Base-by-base conservation (phyloP, 1,284 basidiomycete genomes). In the Melampsora americana region DNA sequence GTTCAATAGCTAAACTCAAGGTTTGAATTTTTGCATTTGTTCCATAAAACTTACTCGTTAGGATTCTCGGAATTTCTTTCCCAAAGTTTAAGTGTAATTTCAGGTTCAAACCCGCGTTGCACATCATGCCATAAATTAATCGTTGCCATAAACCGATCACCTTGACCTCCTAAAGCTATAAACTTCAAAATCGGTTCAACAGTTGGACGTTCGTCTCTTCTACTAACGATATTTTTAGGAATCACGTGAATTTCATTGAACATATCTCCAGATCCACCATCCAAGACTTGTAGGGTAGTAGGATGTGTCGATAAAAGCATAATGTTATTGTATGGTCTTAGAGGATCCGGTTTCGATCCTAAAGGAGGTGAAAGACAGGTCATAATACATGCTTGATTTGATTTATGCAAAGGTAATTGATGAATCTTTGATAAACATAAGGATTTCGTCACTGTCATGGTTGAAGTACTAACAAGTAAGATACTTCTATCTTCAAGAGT, bases 271-370 rank as follows among this genome's bases (percentile, higher is more conserved):
- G 88, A 87, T 16, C 86, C 84, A 0, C 90, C 89, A 44, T 93
- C 90, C 84, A 92, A 95, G 60, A 92, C 89, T 84, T 99, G 96
- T 60, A 99, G 85, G 16, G 93, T 93, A 5, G 95, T 95, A 0
- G 94, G 91, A 82, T 99, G 94, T 0, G 95, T 95, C 0, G 95
- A 93, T 0, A 93, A 91, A 20, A 99, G 87, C 76, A 97, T 87
- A 71, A 96, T 84, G 0, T 90, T 88, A n/a, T 88, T 88, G 9
- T 91, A 77, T 16, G 78, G 69, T 62, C 59, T 78, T 88, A 12
- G 84, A 83, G 5, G 86, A 83, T 81, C 95, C 92, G 66, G 91
- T 84, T 7, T 90, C 89, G 59, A 95, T 86, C 6, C 90, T 90
- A 86, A 82, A 23, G 84, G 79, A 30, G 56, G 28, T 50, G 60